Conservation (phyloP, 495 filamentous ascomycete species). For the Xylaria palmicola region DNA sequence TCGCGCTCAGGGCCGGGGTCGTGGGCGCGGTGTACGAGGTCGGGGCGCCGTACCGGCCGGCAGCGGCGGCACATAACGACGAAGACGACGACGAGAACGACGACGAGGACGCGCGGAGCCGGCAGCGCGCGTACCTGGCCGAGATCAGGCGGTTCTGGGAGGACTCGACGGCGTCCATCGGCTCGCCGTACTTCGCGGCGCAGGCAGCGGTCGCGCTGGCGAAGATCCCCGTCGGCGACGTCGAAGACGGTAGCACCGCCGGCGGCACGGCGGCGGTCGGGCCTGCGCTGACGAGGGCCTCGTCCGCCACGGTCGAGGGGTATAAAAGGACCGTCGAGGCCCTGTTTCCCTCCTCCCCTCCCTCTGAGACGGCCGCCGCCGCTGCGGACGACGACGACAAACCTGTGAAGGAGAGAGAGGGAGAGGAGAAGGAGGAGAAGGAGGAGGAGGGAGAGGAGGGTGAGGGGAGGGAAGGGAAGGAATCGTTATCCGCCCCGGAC, state of each 20-base stretch:
- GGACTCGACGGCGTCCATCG: slow-evolving; percentile 16
- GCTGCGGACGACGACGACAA: neutral
- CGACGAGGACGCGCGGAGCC: neutral
- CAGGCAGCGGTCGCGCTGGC: slow-evolving; percentile 16
- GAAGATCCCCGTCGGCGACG: slow-evolving; percentile 12
- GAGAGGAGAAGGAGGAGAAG: neutral
- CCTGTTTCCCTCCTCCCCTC: slow-evolving; percentile 9
- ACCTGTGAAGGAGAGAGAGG: neutral
- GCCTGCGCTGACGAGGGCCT: slow-evolving; percentile 2
- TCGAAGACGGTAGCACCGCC: neutral
- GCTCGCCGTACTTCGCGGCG: slow-evolving; percentile 15
- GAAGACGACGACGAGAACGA: neutral
- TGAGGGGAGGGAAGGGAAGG: neutral
- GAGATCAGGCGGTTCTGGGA: slow-evolving; percentile 17
- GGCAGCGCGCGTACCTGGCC: slow-evolving; percentile 6
- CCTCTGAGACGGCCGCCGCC: neutral
- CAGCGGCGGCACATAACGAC: neutral
- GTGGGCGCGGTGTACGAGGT: slow-evolving; percentile 8
- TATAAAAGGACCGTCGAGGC: slow-evolving; percentile 3
- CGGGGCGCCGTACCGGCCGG: slow-evolving; percentile 1
- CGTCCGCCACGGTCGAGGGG: slow-evolving; percentile 7
- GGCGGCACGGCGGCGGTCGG: no score
- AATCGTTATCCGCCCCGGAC: neutral
- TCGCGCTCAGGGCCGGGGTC: slow-evolving; percentile 8
- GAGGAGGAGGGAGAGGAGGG: neutral